Evolutionary conservation across 1,284 basidiomycete genomes (phyloP).

Genomic region (Sphagnurus paluster): DNA sequence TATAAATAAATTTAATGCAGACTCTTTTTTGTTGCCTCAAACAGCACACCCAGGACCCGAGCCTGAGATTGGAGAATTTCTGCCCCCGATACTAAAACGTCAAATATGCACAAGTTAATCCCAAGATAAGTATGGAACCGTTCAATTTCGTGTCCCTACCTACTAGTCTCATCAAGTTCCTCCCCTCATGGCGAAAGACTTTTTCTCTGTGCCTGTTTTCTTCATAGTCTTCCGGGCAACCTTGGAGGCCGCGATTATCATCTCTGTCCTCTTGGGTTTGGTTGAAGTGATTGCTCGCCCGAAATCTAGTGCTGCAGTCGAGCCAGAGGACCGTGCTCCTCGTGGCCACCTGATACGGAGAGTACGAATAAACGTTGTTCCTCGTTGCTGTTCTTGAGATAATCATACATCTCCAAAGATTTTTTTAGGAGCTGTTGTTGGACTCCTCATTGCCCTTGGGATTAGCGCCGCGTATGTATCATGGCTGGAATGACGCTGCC

Average conservation of each 20-base stretch:
- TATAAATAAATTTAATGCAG: too few species aligned
- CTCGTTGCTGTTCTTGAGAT: too few species aligned
- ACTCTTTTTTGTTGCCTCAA: too few species aligned
- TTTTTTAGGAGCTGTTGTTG: slow-evolving; percentile 72
- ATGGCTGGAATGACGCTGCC: background rate
- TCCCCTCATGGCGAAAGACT: slow-evolving; percentile 64
- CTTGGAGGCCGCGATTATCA: slow-evolving; percentile 85
- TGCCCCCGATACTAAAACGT: too few species aligned
- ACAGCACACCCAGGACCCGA: too few species aligned
- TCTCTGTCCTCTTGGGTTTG: slow-evolving; percentile 85
- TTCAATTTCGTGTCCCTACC: too few species aligned
- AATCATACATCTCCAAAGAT: slow-evolving; percentile 56
- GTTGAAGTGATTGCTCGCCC: slow-evolving; percentile 70
- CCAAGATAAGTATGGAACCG: too few species aligned
- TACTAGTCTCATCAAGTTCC: too few species aligned
- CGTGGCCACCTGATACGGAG: slow-evolving; percentile 53
- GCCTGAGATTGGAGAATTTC: too few species aligned
- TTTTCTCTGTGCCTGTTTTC: slow-evolving; percentile 83
- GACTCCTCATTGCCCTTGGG: slow-evolving; percentile 73
- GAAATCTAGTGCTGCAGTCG: slow-evolving; percentile 12
- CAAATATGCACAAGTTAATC: too few species aligned
- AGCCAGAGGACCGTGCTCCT: slow-evolving; percentile 30
- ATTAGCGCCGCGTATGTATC: slow-evolving; percentile 64
- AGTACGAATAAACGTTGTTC: slow-evolving; percentile 59
- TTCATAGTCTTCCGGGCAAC: slow-evolving; percentile 91